These are phyloP conservation scores for Exophiala sp. DNA, from an alignment of 2,329 filamentous ascomycete species.

Conservation along the genomic window DNA sequence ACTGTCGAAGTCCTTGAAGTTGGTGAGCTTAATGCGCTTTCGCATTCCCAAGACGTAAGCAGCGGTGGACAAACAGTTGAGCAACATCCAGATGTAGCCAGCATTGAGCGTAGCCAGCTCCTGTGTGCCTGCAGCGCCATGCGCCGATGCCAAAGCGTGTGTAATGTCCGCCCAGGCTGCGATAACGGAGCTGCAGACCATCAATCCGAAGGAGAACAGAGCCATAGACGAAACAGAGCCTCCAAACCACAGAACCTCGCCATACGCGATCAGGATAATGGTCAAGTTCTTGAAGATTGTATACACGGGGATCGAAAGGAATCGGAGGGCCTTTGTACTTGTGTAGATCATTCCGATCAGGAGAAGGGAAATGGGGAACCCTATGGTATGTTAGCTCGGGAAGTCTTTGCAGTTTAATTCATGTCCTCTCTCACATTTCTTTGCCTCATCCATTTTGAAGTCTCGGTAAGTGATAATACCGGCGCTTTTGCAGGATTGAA, in stretches of 20 bases:
- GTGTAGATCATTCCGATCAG: slow-evolving; percentile 99
- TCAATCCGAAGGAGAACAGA: slow-evolving; percentile 89
- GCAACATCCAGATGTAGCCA: slow-evolving; percentile 95
- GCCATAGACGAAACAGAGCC: slow-evolving; percentile 83
- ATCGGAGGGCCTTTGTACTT: slow-evolving; percentile 90
- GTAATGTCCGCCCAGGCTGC: slow-evolving; percentile 97
- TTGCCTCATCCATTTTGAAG: slow-evolving; percentile 86
- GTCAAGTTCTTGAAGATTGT: slow-evolving; percentile 99
- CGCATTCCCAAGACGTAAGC: slow-evolving; percentile 89
- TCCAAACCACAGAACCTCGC: slow-evolving; percentile 97
- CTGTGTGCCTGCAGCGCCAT: slow-evolving; percentile 57
- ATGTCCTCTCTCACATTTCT: slow-evolving; percentile 67
- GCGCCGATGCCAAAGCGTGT: slow-evolving; percentile 65
- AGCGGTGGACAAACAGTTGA: slow-evolving; percentile 94
- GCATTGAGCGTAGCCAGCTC: slow-evolving; percentile 87
- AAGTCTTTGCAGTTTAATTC: background rate
- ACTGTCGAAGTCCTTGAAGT: slow-evolving; percentile 99
- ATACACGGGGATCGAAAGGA: slow-evolving; percentile 95
- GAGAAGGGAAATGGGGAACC: slow-evolving; percentile 94
- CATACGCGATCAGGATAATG: slow-evolving; percentile 97
- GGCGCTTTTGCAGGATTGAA: slow-evolving; percentile 74
- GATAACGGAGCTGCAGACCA: slow-evolving; percentile 91
- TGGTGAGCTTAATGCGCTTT: slow-evolving; percentile 98
- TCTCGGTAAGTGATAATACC: slow-evolving; percentile 78
- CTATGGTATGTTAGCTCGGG: slow-evolving; percentile 45